Conservation (phyloP, 2,329 filamentous ascomycete species). For the Pseudogymnoascus sp. region DNA sequence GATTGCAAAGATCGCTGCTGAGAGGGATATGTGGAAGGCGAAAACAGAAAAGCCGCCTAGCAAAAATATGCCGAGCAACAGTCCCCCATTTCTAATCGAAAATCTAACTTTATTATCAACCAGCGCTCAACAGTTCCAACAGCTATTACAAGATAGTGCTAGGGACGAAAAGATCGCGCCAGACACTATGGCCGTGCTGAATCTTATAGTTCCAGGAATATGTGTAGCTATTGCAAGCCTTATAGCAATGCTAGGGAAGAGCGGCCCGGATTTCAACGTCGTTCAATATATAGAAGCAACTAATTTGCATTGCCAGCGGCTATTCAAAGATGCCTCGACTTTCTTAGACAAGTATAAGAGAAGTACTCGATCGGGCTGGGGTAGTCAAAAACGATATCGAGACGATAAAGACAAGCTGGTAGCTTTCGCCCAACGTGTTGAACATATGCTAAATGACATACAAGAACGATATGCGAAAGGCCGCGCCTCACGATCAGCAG, state of each 20-base stretch:
- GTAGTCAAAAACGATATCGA: neutral
- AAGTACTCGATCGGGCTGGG: neutral
- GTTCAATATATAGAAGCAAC: neutral
- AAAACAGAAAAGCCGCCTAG: conserved; percentile 10
- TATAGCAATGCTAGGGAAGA: neutral
- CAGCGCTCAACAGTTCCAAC: neutral
- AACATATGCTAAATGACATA: neutral
- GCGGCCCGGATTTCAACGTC: neutral
- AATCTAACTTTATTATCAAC: neutral
- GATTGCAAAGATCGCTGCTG: conserved; percentile 61
- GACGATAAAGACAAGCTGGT: neutral
- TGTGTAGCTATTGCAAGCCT: neutral
- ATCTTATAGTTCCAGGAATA: neutral
- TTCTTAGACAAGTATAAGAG: neutral
- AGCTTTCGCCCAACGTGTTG: neutral
- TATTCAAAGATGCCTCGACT: neutral
- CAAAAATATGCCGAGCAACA: neutral
- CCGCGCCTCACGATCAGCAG: neutral
- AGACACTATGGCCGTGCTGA: neutral
- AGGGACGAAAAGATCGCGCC: neutral
- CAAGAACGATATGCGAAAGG: neutral
- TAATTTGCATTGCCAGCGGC: neutral
- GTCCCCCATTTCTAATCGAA: neutral
- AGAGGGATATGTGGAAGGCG: conserved; percentile 58
- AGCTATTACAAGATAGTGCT: neutral